Conservation (phyloP, 2,329 filamentous ascomycete genomes). For the Exophiala phaeomuriformis region DNA sequence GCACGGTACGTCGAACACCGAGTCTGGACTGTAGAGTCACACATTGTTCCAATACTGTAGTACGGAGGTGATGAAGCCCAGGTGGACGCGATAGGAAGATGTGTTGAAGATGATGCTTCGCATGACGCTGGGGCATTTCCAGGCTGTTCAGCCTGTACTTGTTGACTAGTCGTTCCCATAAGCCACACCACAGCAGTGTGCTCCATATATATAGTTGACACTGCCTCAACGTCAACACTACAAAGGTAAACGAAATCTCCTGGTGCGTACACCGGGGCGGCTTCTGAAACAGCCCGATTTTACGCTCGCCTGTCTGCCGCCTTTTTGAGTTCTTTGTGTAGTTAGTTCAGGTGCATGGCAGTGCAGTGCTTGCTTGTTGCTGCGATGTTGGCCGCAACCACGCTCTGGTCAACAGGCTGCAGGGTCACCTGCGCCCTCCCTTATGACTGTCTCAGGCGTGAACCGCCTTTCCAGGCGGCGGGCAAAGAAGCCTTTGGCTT, state of each 20-base stretch:
- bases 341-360: neutral
- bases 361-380: neutral
- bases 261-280: neutral
- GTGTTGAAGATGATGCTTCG: too few relatives aligned
- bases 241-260: neutral
- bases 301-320: neutral
- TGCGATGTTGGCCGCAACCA: neutral
- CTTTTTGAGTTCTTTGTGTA: conserved; percentile 7
- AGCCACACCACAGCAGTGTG: too few relatives aligned
- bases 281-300: neutral
- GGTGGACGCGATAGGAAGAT: too few relatives aligned
- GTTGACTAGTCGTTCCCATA: too few relatives aligned
- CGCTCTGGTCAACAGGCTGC: conserved; percentile 11
- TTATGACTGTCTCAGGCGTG: conserved; percentile 6
- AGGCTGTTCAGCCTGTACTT: too few relatives aligned
- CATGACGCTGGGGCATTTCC: too few relatives aligned
- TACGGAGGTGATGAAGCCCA: too few relatives aligned
- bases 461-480: neutral
- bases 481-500: neutral
- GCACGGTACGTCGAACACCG: too few relatives aligned
- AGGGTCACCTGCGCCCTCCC: conserved; percentile 16
- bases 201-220: too few relatives aligned
- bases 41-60: too few relatives aligned
- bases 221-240: neutral
- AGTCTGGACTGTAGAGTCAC: too few relatives aligned